Evolutionary conservation across 805 yeast species (phyloP), one percentile per base, ranked within the genome.

Genomic region (Yamadazyma endophytica): DNA sequence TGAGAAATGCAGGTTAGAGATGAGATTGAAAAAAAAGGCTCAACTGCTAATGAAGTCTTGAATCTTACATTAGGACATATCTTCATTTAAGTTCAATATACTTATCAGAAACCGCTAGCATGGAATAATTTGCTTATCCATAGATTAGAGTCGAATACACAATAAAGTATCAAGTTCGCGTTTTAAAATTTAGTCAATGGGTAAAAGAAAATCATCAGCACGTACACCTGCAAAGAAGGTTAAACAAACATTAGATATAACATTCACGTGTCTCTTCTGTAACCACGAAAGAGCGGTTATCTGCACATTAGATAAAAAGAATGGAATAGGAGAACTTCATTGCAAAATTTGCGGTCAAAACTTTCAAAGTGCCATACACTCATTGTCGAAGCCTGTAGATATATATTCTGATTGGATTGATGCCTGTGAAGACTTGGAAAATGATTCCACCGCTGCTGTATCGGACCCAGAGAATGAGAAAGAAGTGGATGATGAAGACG

Each of bases 331-430:
- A 14, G 77, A 82, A 15, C 61, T 92, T 37, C 78, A 75, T 41
- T 90, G 98, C 58, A 92, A 92, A 53, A 82, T 88, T 20, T 90
- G 98, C 55, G 97, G 97, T 0, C 97, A 89, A 56, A 73, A 77
- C 22, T 90, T 92, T 66, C 97, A 89, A 56, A 77, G 95, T 4
- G 77, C 88, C 28, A 86, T 89, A 45, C 86, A 86, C 55, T 75
- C 86, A 3, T 64, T 82, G 31, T 77, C 87, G 11, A 96, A 85
- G 36, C 96, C 98, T 0, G 88, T 90, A 24, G 98, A 90, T 60
- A 83, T 90, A 11, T 90, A 90, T 54, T 82, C 95, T 29, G 97
- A 90, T 56, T 90, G 98, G 98, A 87, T 87, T 32, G 98, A 90
- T 65, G 97, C 97, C 1, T 84, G 90, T 60, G 94, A 83, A 49